Percentiles rank a stretch among this genome's conserved stretches.
phyloP scores from a whole-genome alignment of 306 rosid genomes.

The Rosa persica region DNA sequence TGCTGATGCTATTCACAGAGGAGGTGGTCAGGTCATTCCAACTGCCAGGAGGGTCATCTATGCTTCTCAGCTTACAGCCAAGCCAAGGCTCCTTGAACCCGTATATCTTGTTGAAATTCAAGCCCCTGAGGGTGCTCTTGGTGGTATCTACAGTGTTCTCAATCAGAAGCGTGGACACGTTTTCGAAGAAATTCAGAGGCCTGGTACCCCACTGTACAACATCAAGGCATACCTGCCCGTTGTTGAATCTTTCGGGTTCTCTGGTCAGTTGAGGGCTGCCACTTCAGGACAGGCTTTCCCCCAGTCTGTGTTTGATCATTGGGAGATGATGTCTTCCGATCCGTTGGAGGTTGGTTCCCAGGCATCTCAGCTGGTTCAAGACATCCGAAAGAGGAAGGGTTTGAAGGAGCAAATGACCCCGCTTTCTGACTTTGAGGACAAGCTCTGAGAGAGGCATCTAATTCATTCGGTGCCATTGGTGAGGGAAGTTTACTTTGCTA shows the following conservation, averaged over 20 bases:
- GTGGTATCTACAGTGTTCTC: constrained; percentile 81
- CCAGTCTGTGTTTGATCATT: constrained; percentile 86
- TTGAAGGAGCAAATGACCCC: constrained; percentile 65
- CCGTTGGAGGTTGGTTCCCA: constrained; percentile 78
- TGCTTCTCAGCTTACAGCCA: constrained; percentile 70
- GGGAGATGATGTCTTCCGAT: constrained; percentile 89
- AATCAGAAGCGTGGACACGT: constrained; percentile 82
- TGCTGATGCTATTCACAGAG: constrained; percentile 81
- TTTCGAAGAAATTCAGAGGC: constrained; percentile 77
- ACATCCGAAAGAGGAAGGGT: constrained; percentile 93
- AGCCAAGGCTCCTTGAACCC: constrained; percentile 85
- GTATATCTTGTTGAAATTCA: constrained; percentile 82
- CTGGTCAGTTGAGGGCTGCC: constrained; percentile 70
- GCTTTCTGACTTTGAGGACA: constrained; percentile 40
- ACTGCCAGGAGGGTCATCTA: constrained; percentile 79
- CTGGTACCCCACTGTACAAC: constrained; percentile 78
- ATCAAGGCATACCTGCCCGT: constrained; percentile 80
- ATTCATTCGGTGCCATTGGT: not conserved
- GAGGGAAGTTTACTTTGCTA: not conserved
- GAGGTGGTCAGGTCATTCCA: constrained; percentile 84
- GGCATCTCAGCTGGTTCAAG: constrained; percentile 53
- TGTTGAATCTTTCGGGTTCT: constrained; percentile 76
- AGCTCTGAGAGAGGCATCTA: constrained; percentile 12
- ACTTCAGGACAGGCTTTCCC: constrained; percentile 99
- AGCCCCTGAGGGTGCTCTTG: constrained; percentile 82